Base-by-base conservation (phyloP, 148 eudicot species). In the Camellia granthamiana region DNA sequence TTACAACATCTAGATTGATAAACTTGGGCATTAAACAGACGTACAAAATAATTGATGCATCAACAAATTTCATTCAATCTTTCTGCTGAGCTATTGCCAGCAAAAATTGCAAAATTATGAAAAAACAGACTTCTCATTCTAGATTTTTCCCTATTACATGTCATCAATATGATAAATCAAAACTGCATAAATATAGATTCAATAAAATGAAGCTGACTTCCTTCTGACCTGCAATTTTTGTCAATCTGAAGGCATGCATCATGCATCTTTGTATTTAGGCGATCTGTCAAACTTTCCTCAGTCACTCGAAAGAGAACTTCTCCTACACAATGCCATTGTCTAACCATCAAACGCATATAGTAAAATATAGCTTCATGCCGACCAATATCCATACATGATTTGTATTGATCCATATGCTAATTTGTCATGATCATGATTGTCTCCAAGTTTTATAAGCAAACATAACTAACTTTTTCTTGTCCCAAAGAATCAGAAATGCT, bases 191-290 rank as follows among this genome's bases (percentile, higher is more conserved):
- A 30, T 30, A 30, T 30, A 30, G 1, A 30, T 30, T 30, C 38
- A 30, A 30, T 30, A 30, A 14, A n/a, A 59, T 41, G 52, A 64
- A 61, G 38, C 10, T 4, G 42, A 79, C 38, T 30, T 54, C 21
- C 61, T 14, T 51, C 79, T 74, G 44, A 91, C 97, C 94, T 91
- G 97, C 96, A 90, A 19, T 83, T 82, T 79, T 91, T 82, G 83
- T 89, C 86, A 63, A 95, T 93, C 81, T 77, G 85, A 81, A 90
- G 93, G 80, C 92, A 84, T 52, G 92, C 91, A 72, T 95, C 96
- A 58, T 90, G 97, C 97, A 95, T 91, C 81, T 93, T 84, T 49
- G 93, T 95, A 82, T 88, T 93, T 62, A 87, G 81, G 80, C 98
- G 94, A 46, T 93, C 97, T 88, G 78, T 88, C 85, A 95, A 66